Evolutionary conservation across 345 rosid genomes (phyloP), one percentile per base, ranked within the genome.

Genomic region (Murraya paniculata): DNA sequence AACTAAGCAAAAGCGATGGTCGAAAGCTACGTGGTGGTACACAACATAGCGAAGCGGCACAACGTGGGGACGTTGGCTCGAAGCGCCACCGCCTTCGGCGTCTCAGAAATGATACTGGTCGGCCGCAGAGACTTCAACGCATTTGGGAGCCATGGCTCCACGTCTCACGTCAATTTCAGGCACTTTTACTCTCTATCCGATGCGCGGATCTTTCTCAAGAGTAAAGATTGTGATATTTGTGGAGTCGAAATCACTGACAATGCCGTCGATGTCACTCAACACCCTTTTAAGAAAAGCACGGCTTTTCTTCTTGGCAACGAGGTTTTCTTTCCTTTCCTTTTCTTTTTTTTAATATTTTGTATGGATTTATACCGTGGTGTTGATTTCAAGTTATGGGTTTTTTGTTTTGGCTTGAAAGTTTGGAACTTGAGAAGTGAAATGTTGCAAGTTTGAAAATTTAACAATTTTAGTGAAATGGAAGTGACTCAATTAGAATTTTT

Each of bases 111-210:
- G 22, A 92, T 96, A 10, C 89, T 96, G 56, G 93, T 91, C 2
- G 99, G 99, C 59, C 97, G 98, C 70, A 81, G 99, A 19, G 98
- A 96, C 84, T 96, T 96, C 86, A 94, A 96, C 84, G 88, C 97
- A 76, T 94, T 96, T 64, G 99, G 99, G 9, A 92, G 98, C 85
- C 99, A 96, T 72, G 99, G 99, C 35, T 94, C 99, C 68, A 86
- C 98, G 75, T 89, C 97, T 60, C 99, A 92, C 85, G 41, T 91
- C 76, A 87, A 85, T 59, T 92, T 92, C 85, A 94, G 97, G 84
- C 99, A 94, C 79, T 96, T 94, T 73, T 90, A 92, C 83, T 92
- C 98, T 7, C 91, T 96, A 64, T 31, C 35, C 75, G 95, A 94
- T 2, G 97, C 97, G 64, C 93, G 91, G 24, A 58, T 71, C 60